Base-by-base conservation (phyloP, 805 yeast species). In the Torulaspora delbrueckii region DNA sequence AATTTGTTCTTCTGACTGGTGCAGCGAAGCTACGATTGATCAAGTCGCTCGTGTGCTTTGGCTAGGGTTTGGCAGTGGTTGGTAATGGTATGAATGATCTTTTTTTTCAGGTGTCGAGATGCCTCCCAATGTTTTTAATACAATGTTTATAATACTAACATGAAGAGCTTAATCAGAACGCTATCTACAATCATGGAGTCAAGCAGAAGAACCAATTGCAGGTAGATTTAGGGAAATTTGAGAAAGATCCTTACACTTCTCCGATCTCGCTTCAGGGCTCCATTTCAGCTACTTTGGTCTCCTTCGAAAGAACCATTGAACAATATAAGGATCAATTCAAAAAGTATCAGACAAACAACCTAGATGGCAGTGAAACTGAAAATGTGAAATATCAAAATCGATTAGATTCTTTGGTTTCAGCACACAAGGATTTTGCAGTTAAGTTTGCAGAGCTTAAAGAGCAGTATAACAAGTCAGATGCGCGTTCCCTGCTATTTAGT, bases 181-280 rank as follows among this genome's bases (percentile, higher is more conserved):
- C 96, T 23, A 72, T 90, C 42, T 88, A 84, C 69, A 91, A 87
- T 68, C 95, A 87, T 65, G 96, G 96, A 7, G 74, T 85, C 44
- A 88, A 87, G 65, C 96, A 90, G 66, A 79, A 88, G 25, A 86
- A 79, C 56, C 73, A 81, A 23, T 68, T 91, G 42, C 77, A 81
- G 47, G 77, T 77, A 50, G 96, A 89, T 56, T 67, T 91, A 40
- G 72, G 76, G 14, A 66, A 71, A 42, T 82, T 91, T 53, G 90
- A 83, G 58, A 69, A 73, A 37, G 79, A 83, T 50, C 73, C 86
- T 8, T 27, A 51, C 5, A 74, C 81, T 3, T 77, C 95, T 1
- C 93, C 95, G 16, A 69, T 86, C 46, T 81, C 96, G 1, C 62
- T 84, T 9, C 89, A 83, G 57, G 89, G 86, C 12, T 61, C 66